These are phyloP conservation scores for Corchorus olitorius DNA, from an alignment of 345 rosid species.

Conservation along the genomic window DNA sequence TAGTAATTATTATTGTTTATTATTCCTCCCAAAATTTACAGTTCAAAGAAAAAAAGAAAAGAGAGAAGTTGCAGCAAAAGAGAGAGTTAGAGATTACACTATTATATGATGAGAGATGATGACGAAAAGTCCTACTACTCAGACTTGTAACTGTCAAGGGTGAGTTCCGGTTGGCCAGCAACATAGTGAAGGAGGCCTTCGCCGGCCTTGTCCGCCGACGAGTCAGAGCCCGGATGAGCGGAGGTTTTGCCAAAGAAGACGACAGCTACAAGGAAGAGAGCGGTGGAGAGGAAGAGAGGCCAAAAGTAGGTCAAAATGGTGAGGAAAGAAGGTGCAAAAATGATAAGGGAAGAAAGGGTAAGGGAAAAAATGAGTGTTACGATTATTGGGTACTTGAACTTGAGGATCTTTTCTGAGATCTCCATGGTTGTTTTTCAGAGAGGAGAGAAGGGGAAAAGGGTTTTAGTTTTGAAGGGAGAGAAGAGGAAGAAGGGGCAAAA, in stretches of 20 bases:
- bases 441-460: background rate
- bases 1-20: background rate
- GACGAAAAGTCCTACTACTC: conserved; percentile 14
- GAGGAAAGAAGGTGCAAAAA: conserved; percentile 70
- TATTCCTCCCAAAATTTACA: conserved; percentile 2
- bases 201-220: conserved; percentile 44
- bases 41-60: background rate
- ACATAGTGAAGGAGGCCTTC: conserved; percentile 77
- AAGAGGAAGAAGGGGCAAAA: background rate
- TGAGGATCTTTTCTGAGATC: conserved; percentile 60
- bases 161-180: conserved; percentile 61
- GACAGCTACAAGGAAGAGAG: conserved; percentile 75
- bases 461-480: conserved; percentile 15
- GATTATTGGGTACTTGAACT: conserved; percentile 60
- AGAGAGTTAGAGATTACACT: conserved; percentile 19
- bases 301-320: conserved; percentile 77
- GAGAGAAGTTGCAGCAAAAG: background rate
- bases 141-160: conserved; percentile 25
- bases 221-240: conserved; percentile 37
- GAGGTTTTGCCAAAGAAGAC: conserved; percentile 64
- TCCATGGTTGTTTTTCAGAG: conserved; percentile 34
- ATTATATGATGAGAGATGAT: too few relatives aligned
- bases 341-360: conserved; percentile 16
- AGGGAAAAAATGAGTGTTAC: conserved; percentile 31
- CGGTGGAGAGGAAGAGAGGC: conserved; percentile 90